Evolutionary conservation across 352 stramenopile genomes (phyloP), one percentile per base, ranked within the genome.

Genomic region (Halophytophthora batemanensis): DNA sequence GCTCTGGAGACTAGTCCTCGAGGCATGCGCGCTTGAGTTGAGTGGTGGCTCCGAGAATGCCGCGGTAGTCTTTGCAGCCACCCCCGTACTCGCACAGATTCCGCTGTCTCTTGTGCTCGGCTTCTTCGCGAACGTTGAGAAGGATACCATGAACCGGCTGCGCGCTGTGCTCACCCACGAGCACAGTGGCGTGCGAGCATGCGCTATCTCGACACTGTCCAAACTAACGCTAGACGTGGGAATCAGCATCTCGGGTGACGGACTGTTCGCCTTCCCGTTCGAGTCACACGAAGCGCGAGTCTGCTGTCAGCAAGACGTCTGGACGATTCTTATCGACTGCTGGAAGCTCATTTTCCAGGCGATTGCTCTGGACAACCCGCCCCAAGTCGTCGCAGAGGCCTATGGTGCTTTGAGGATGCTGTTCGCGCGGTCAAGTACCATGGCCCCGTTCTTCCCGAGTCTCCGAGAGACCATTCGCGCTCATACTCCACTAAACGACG

Each of bases 271-370:
- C 21, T 91, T 94, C 51, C 75, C 83, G 6, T 92, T 94, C 41
- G 83, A 94, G 38, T 90, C 83, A 5, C 78, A 94, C 44, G 83
- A 93, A 48, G 74, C 83, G 2, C 74, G 83, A 34, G 80, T 89
- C 50, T 81, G 83, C 41, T 87, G 75, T 48, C 83, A 92, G 47
- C 83, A 94, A 64, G 81, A 94, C 45, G 54, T 90, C 3, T 82
- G 77, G 64, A 88, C 69, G 13, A 69, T 94, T 25, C 67, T 90
- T 19, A 70, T 67, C 6, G 83, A 94, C 61, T 81, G 82, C 18
- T 92, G 82, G 80, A 92, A 90, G 51, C 51, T 92, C 47, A 86
- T 90, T 56, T 83, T 87, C 44, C 79, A 92, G 37, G 71, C 74
- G 14, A 50, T 89, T 6, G 66, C 72, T 1, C 52, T 74, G 18